phyloP scores from a whole-genome alignment of 2,329 filamentous ascomycete genomes.

The Calycina marina region DNA sequence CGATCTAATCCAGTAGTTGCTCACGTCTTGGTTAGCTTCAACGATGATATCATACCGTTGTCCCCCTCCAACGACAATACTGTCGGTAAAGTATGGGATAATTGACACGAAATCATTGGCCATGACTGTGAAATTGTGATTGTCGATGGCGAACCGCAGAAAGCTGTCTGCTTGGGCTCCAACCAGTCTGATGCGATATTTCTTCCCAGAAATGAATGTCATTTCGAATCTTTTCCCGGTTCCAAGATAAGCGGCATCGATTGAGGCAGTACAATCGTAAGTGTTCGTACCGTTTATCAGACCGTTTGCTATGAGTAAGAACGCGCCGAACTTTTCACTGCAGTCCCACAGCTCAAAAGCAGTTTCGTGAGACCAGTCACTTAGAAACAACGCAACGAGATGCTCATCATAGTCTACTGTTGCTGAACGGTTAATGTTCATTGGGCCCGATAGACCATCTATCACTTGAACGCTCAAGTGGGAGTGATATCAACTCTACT shows the following conservation, averaged over 20 bases:
- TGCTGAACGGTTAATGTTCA: conserved; percentile 44
- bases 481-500: background rate
- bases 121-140: conserved; percentile 40
- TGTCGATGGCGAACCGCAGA: conserved; percentile 33
- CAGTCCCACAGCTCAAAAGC: conserved; percentile 13
- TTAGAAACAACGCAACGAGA: conserved; percentile 17
- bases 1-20: conserved; percentile 43
- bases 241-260: conserved; percentile 3
- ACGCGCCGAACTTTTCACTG: background rate
- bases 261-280: conserved; percentile 4
- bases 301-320: conserved; percentile 14
- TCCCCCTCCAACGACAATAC: conserved; percentile 39
- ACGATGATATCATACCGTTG: conserved; percentile 31
- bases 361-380: conserved; percentile 18
- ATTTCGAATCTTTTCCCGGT: conserved; percentile 14
- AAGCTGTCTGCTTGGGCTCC: conserved; percentile 27
- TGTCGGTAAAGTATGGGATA: conserved; percentile 22
- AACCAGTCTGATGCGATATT: conserved; percentile 31
- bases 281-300: conserved; percentile 15
- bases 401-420: conserved; percentile 40
- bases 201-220: conserved; percentile 24
- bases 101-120: conserved; percentile 41
- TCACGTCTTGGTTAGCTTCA: conserved; percentile 28
- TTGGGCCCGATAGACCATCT: conserved; percentile 32
- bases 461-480: background rate